Base-by-base conservation (phyloP, 2,329 filamentous ascomycete species). In the Drechslerella coelobrocha region DNA sequence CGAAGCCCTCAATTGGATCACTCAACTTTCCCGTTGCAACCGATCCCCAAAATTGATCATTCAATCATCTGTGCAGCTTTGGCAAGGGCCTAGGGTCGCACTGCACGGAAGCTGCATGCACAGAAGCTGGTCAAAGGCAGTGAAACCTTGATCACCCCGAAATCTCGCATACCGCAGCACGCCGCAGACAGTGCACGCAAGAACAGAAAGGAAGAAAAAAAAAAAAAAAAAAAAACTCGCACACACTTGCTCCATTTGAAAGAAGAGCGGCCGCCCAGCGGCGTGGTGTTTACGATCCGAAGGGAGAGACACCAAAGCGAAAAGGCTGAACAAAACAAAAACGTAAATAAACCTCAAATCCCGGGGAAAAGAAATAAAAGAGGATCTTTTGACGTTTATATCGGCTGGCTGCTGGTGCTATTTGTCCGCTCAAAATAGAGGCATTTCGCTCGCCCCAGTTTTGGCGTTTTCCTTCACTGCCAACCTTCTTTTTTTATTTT, bases 91-190 rank as follows among this genome's bases (percentile, higher is more conserved):
- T 12, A 19, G 41, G 41, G 41, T 45, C 19, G 41, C 41, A 45
- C 19, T 23, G n/a, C 41, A 45, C 14, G 14, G 8, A 21, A 19
- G 41, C 19, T n/a, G 41, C 14, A n/a, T 39, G 34, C 34, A 39
- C 12, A 39, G 17, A 39, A 6, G 4, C 34, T 39, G 34, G 34
- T 10, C 34, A 39, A 39, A 60, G 59, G 59, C 53, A 55, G 59
- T 71, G 59, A 47, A 63, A 71, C 66, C 66, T 63, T 55, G 61
- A 71, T 60, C 59, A 63, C 66, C 66, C 66, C 66, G 66, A 71
- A 71, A 71, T 71, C 66, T 71, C 66, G 66, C 66, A 68, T 61
- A 52, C 57, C 37, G 31, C 31, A 31, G 56, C 47, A 60, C 19
- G 31, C 51, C 14, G 45, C 50, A 65, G 43, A 26, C 37, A 26